These are phyloP conservation scores for Candida quercuum DNA, from an alignment of 805 yeast species.

Conservation along the genomic window DNA sequence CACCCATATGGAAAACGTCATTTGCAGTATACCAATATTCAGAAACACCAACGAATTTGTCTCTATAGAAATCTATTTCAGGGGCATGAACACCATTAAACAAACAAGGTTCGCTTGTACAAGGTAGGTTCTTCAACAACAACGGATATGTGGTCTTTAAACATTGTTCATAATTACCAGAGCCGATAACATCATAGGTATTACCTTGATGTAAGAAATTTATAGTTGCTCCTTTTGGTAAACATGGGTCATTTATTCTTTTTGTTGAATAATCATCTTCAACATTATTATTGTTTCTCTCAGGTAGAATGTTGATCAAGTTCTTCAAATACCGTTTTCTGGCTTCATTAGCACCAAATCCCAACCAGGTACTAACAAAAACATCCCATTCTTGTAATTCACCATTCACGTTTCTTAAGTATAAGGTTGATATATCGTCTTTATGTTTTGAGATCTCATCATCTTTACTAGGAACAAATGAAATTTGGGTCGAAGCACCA, in stretches of 20 bases:
- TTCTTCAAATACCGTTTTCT: constrained; percentile 63
- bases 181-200: constrained; percentile 54
- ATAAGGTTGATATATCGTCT: constrained; percentile 68
- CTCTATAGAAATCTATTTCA: constrained; percentile 67
- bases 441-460: constrained; percentile 58
- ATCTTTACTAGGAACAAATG: constrained; percentile 72
- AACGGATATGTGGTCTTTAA: constrained; percentile 68
- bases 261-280: constrained; percentile 37
- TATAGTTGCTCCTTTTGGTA: constrained; percentile 57
- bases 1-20: constrained; percentile 84
- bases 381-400: constrained; percentile 71
- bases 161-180: constrained; percentile 77
- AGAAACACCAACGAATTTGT: constrained; percentile 87
- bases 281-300: constrained; percentile 39
- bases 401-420: constrained; percentile 67
- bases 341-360: constrained; percentile 96
- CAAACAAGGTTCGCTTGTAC: constrained; percentile 83
- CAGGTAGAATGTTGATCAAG: constrained; percentile 45
- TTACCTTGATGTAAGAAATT: constrained; percentile 43
- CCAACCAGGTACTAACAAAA: constrained; percentile 95
- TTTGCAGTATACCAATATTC: constrained; percentile 98
- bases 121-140: constrained; percentile 71
- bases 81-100: constrained; percentile 97
- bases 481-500: constrained; percentile 95
- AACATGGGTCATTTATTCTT: constrained; percentile 66